Percentiles rank a stretch among this genome's conserved stretches.
phyloP scores from a whole-genome alignment of 169 alveolate genomes.

The Eimeria nieschulzi region DNA sequence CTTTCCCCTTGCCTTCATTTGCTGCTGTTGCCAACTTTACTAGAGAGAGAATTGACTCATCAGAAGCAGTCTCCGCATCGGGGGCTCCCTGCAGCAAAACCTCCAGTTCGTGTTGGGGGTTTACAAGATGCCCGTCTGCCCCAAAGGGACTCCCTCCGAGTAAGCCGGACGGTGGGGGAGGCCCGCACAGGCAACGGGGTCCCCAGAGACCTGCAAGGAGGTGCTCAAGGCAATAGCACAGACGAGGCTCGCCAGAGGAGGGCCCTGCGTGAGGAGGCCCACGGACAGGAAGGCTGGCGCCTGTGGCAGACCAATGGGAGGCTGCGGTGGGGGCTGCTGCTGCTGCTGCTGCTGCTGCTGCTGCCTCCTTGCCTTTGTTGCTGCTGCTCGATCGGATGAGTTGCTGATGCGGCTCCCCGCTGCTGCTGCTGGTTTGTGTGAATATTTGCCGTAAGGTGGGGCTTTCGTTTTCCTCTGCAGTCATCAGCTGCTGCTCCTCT shows the following conservation, averaged over 20 bases:
- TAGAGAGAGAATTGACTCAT: too few species aligned
- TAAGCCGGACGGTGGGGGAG: conserved; percentile 8
- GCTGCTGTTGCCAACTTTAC: too few species aligned
- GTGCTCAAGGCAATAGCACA: conserved; percentile 51
- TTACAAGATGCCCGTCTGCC: conserved; percentile 36
- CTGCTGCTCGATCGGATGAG: not conserved
- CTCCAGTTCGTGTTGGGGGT: conserved; percentile 68
- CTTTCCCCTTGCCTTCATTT: too few species aligned
- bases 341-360: conserved; percentile 23
- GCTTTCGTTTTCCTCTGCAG: not conserved
- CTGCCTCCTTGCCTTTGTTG: conserved; percentile 13
- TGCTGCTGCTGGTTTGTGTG: too few species aligned
- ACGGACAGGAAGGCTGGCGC: not conserved
- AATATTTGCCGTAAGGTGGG: too few species aligned
- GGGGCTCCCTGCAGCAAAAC: conserved; percentile 64
- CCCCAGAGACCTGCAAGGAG: conserved; percentile 59
- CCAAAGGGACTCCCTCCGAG: conserved; percentile 37
- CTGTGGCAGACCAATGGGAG: not conserved
- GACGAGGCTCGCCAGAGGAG: conserved; percentile 43
- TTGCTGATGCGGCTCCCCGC: conserved; percentile 13
- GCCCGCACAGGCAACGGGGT: conserved; percentile 47
- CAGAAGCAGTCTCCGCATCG: not conserved
- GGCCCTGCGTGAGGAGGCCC: conserved; percentile 19
- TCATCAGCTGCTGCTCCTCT: not conserved
- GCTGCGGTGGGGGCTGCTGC: not conserved